phyloP scores from a whole-genome alignment of 164 flowering plant species.

The Magnolia kwangsiensis region DNA sequence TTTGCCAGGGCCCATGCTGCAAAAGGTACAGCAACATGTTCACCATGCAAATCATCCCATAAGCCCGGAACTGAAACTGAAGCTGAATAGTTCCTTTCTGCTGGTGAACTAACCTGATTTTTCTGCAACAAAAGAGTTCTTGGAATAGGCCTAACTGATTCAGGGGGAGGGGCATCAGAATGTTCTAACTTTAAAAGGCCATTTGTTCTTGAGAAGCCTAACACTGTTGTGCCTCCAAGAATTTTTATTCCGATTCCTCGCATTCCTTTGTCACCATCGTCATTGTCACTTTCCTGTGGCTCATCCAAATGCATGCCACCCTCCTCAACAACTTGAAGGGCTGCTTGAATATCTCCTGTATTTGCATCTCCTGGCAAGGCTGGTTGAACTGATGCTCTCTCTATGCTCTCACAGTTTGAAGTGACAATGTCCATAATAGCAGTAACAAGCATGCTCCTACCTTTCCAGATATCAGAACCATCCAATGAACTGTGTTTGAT shows the following conservation, averaged over 20 bases:
- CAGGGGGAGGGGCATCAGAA: constrained; percentile 20
- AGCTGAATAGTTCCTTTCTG: constrained; percentile 30
- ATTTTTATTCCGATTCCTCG: constrained; percentile 86
- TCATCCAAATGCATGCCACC: constrained; percentile 84
- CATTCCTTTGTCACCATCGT: constrained; percentile 65
- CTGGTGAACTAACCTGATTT: constrained; percentile 28
- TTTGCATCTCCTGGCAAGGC: constrained; percentile 67
- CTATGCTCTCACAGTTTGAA: constrained; percentile 65
- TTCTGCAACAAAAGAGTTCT: constrained; percentile 33
- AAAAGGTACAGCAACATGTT: constrained; percentile 98
- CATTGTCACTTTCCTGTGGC: constrained; percentile 43
- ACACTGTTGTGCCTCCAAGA: constrained; percentile 76
- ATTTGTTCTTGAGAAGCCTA: constrained; percentile 66
- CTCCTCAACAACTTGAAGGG: constrained; percentile 87
- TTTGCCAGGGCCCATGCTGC: constrained; percentile 98
- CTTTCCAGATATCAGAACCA: constrained; percentile 72
- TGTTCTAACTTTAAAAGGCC: constrained; percentile 32
- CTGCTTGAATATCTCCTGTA: constrained; percentile 83
- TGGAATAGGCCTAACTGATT: constrained; percentile 18
- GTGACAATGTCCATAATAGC: constrained; percentile 97
- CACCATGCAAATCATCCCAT: constrained; percentile 94
- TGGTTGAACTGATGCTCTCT: constrained; percentile 50
- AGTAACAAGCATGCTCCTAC: constrained; percentile 97
- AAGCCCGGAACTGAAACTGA: constrained; percentile 84
- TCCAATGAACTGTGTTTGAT: constrained; percentile 60